phyloP scores from a whole-genome alignment of 148 eudicot genomes.

The Rhododendron ovatum region DNA sequence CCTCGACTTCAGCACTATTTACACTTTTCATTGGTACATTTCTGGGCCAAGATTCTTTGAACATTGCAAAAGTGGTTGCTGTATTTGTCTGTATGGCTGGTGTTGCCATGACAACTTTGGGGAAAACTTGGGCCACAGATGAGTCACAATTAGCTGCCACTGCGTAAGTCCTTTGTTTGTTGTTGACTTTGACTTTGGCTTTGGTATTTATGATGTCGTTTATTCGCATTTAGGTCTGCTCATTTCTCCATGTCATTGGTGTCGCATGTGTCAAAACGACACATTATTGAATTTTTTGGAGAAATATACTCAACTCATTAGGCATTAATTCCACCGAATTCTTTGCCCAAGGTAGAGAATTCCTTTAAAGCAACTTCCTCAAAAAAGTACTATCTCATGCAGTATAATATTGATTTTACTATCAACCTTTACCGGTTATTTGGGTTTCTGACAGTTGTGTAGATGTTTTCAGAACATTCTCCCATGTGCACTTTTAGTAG shows the following conservation, averaged over 20 bases:
- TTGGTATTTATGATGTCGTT: background rate
- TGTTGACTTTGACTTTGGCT: background rate
- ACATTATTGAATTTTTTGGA: background rate
- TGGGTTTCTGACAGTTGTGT: background rate
- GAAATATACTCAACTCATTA: background rate
- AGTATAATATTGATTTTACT: background rate
- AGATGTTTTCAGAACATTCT: background rate
- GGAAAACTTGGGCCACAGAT: slow-evolving; percentile 98
- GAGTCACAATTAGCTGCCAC: slow-evolving; percentile 49
- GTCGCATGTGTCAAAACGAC: background rate
- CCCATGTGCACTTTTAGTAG: background rate
- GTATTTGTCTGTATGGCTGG: slow-evolving; percentile 95
- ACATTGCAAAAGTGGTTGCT: slow-evolving; percentile 78
- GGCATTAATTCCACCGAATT: background rate
- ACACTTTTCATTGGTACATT: slow-evolving; percentile 93
- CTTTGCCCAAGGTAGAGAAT: background rate
- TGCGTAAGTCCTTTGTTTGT: slow-evolving; percentile 34
- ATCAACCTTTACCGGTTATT: background rate
- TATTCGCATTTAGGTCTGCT: background rate
- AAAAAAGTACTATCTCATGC: background rate
- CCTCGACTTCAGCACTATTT: slow-evolving; percentile 93
- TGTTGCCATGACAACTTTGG: slow-evolving; percentile 91
- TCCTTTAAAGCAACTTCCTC: background rate
- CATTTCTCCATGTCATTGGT: background rate
- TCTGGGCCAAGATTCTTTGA: slow-evolving; percentile 89